phyloP scores from a whole-genome alignment of 2,329 filamentous ascomycete genomes.

The Phyllosticta citrichinensis region DNA sequence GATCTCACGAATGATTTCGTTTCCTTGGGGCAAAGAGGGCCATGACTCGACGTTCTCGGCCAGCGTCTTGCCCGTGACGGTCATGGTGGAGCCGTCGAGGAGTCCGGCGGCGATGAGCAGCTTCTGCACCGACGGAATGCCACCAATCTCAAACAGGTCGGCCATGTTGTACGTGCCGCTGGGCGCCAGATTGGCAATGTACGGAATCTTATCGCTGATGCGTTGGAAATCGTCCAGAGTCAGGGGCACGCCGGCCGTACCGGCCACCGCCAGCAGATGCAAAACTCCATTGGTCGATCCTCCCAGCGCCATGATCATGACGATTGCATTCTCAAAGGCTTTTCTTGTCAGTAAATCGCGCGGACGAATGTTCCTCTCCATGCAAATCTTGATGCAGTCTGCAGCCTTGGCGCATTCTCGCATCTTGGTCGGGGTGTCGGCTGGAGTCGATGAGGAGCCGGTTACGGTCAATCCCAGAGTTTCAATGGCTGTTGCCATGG shows the following conservation, averaged over 20 bases:
- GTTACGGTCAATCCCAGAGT: constrained; percentile 77
- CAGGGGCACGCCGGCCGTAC: constrained; percentile 67
- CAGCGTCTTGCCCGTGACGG: constrained; percentile 75
- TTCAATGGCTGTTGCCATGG: constrained; percentile 85
- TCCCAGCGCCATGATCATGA: constrained; percentile 85
- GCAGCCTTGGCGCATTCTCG: constrained; percentile 77
- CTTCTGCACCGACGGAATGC: constrained; percentile 78
- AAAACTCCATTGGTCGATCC: constrained; percentile 83
- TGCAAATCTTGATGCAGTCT: constrained; percentile 65
- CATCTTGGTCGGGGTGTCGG: constrained; percentile 70
- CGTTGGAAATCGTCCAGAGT: constrained; percentile 75
- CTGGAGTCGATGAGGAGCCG: constrained; percentile 75
- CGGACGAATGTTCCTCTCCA: constrained; percentile 75
- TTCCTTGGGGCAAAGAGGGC: constrained; percentile 66
- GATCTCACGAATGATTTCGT: constrained; percentile 73
- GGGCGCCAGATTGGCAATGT: constrained; percentile 76
- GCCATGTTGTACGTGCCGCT: constrained; percentile 80
- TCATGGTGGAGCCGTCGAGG: constrained; percentile 67
- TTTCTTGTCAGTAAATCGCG: constrained; percentile 69
- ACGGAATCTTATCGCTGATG: constrained; percentile 72
- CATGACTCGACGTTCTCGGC: constrained; percentile 70
- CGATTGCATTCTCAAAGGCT: constrained; percentile 79
- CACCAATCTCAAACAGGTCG: constrained; percentile 76
- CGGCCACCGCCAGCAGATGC: constrained; percentile 84
- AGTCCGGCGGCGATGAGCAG: constrained; percentile 66